These are phyloP conservation scores for Phytophthora quininea DNA, from an alignment of 352 stramenopile species.

Conservation along the genomic window DNA sequence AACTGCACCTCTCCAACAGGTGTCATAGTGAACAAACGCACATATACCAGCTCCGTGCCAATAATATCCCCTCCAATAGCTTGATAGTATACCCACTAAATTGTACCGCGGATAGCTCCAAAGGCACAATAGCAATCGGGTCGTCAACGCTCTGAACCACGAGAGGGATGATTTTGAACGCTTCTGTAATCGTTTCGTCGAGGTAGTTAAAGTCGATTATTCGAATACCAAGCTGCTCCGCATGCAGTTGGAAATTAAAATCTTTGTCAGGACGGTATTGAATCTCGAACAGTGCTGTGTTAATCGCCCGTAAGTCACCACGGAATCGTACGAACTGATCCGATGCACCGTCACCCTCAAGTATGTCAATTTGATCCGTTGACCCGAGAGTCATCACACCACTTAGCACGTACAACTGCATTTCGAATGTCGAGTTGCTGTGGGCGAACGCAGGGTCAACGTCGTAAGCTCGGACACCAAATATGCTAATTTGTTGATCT, in stretches of 20 bases:
- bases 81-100: slow-evolving; percentile 54
- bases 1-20: slow-evolving; percentile 55
- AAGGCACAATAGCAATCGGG: slow-evolving; percentile 37
- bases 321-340: slow-evolving; percentile 69
- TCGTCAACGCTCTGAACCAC: slow-evolving; percentile 57
- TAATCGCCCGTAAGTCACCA: slow-evolving; percentile 60
- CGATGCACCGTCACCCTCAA: slow-evolving; percentile 53
- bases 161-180: slow-evolving; percentile 46
- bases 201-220: slow-evolving; percentile 65
- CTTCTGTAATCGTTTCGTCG: slow-evolving; percentile 53
- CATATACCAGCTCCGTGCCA: slow-evolving; percentile 36
- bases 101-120: slow-evolving; percentile 39
- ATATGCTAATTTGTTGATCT: slow-evolving; percentile 68
- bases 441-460: slow-evolving; percentile 45
- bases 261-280: slow-evolving; percentile 71
- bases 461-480: slow-evolving; percentile 68
- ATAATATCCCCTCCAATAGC: slow-evolving; percentile 24
- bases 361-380: slow-evolving; percentile 30
- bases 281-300: slow-evolving; percentile 76
- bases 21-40: slow-evolving; percentile 57
- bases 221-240: slow-evolving; percentile 59
- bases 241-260: slow-evolving; percentile 74
- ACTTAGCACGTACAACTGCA: slow-evolving; percentile 62
- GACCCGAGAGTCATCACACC: slow-evolving; percentile 53
- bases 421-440: slow-evolving; percentile 55